Evolutionary conservation across 805 yeast genomes (phyloP), one percentile per base, ranked within the genome.

Genomic region (Spathaspora arborariae): DNA sequence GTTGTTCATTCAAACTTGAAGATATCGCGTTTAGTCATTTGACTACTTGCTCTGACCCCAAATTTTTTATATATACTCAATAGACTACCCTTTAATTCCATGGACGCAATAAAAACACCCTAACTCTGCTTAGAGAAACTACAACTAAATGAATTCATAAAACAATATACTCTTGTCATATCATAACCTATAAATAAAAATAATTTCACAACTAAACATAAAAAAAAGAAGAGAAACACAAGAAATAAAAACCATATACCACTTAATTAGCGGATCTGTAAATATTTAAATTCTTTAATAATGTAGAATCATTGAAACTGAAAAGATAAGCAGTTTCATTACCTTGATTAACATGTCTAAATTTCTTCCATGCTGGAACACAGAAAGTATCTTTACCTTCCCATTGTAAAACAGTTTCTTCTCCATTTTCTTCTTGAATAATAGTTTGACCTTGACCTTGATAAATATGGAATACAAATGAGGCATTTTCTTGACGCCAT

Each of bases 281-380:
- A 27, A 50, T 44, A 27, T 20, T 37, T 19, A 50, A 50, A 27
- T 50, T 50, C 46, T 50, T 44, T 27, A 50, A 51, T 41, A 50
- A 50, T 4, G 53, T 46, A n/a, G 51, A 43, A 21, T 50, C 53
- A 10, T 45, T 42, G 42, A 44, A 50, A 36, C 42, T 48, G 39
- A 47, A 50, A 19, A 50, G 48, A 22, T 50, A 50, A 20, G 48
- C 51, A 11, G 37, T 33, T 19, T 39, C 39, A 20, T 44, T 10
- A n/a, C 51, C 45, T 24, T 48, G 48, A 33, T 50, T 50, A 13
- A 50, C 45, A 26, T 50, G 51, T 38, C 35, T 47, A 35, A 49
- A 27, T 21, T 34, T 33, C 33, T 38, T 46, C 51, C 51, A 46
- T 11, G 51, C 43, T 22, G 52, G 52, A 43, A 49, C 39, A 45